Evolutionary conservation across 306 rosid species (phyloP).

Genomic region (Comarum palustre): DNA sequence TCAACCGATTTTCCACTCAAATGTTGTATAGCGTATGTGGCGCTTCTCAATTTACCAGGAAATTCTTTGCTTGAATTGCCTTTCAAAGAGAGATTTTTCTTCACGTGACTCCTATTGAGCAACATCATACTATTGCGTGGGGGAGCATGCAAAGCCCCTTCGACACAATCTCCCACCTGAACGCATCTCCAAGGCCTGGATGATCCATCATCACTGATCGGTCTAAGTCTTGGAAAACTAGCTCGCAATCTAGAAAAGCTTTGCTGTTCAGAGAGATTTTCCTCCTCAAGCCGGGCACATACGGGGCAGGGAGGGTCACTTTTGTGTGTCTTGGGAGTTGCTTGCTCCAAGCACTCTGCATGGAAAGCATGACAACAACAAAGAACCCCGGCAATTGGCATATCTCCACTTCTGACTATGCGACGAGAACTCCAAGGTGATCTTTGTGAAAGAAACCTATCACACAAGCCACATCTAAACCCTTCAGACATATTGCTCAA

Average conservation of each 20-base stretch:
- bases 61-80: slow-evolving; percentile 57
- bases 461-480: slow-evolving; percentile 71
- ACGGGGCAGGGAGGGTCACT: slow-evolving; percentile 79
- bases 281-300: slow-evolving; percentile 54
- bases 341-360: slow-evolving; percentile 85
- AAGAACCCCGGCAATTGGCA: slow-evolving; percentile 82
- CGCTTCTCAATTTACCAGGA: slow-evolving; percentile 60
- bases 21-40: slow-evolving; percentile 43
- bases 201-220: slow-evolving; percentile 52
- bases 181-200: slow-evolving; percentile 71
- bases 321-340: slow-evolving; percentile 58
- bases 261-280: slow-evolving; percentile 46
- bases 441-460: slow-evolving; percentile 66
- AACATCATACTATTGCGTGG: slow-evolving; percentile 53
- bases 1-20: slow-evolving; percentile 48
- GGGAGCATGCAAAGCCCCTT: slow-evolving; percentile 64
- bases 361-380: slow-evolving; percentile 76
- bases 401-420: slow-evolving; percentile 82
- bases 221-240: slow-evolving; percentile 47
- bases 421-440: slow-evolving; percentile 86
- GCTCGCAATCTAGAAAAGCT: slow-evolving; percentile 41
- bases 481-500: slow-evolving; percentile 44
- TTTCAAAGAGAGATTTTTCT: slow-evolving; percentile 58
- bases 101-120: slow-evolving; percentile 60
- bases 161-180: slow-evolving; percentile 70